Conservation (phyloP, 1,284 basidiomycete genomes). For the Coniferiporia weirii region DNA sequence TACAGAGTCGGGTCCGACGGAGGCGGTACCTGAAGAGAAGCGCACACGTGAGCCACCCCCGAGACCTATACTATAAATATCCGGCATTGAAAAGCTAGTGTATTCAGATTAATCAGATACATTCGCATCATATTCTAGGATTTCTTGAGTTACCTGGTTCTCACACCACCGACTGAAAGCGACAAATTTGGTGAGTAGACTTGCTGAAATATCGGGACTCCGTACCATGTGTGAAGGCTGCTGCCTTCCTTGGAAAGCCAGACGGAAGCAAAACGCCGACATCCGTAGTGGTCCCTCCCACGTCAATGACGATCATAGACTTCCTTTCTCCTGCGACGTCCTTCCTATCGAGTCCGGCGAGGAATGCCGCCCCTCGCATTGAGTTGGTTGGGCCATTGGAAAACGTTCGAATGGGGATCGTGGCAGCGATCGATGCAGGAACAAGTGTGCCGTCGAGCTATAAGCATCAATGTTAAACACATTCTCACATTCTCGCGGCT, state of each 20-base stretch:
- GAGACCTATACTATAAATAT: constrained; percentile 47
- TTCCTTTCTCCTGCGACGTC: constrained; percentile 28
- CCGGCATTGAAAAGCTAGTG: constrained; percentile 45
- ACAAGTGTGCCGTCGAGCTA: constrained; percentile 51
- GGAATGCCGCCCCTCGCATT: constrained; percentile 54
- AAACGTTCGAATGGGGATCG: constrained; percentile 59
- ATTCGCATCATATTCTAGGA: background rate
- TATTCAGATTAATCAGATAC: constrained; percentile 6
- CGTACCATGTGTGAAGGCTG: constrained; percentile 39
- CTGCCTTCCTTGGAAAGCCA: constrained; percentile 47
- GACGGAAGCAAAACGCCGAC: constrained; percentile 46
- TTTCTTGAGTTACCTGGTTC: constrained; percentile 23
- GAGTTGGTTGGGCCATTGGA: constrained; percentile 57
- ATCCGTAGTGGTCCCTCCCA: constrained; percentile 54
- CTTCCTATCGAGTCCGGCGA: constrained; percentile 38
- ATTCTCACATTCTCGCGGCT: background rate
- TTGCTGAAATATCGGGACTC: background rate
- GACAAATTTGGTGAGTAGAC: background rate
- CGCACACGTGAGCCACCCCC: constrained; percentile 50
- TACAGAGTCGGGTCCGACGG: constrained; percentile 53
- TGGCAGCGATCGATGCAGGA: constrained; percentile 43
- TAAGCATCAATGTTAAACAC: background rate
- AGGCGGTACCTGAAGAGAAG: constrained; percentile 28
- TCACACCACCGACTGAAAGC: constrained; percentile 30
- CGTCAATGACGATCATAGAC: constrained; percentile 49